Percentiles rank a stretch among this genome's conserved stretches.
Conservation (phyloP, 805 yeast species). For the Saccharomycopsis selenospora region DNA sequence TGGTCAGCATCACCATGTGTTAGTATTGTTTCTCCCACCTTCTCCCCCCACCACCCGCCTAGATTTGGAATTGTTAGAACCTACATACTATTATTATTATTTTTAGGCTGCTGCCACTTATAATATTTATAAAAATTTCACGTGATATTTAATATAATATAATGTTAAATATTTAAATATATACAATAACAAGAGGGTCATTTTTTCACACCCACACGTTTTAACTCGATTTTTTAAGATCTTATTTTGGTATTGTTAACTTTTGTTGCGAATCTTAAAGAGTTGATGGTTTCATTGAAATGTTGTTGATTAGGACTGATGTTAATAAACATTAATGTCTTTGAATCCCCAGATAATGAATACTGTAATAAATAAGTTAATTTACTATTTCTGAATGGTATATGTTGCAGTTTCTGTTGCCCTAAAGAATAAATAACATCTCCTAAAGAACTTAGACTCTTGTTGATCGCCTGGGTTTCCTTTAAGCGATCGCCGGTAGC, state of each 20-base stretch:
- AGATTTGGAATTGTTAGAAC: too few species aligned
- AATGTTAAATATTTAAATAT: too few species aligned
- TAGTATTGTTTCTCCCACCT: too few species aligned
- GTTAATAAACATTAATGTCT: constrained; percentile 90
- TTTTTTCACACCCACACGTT: too few species aligned
- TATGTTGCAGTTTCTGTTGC: constrained; percentile 43
- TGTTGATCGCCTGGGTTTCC: constrained; percentile 87
- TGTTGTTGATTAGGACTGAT: constrained; percentile 61
- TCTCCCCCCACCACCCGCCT: too few species aligned
- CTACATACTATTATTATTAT: too few species aligned
- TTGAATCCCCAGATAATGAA: constrained; percentile 78
- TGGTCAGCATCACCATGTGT: too few species aligned
- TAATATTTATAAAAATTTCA: too few species aligned
- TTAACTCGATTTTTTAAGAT: too few species aligned
- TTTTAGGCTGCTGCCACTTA: too few species aligned
- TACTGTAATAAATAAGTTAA: constrained; percentile 79
- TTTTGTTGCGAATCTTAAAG: constrained; percentile 82
- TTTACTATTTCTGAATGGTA: constrained; percentile 93
- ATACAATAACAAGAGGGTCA: too few species aligned
- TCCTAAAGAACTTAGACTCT: constrained; percentile 79
- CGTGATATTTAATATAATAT: too few species aligned
- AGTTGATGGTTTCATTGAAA: constrained; percentile 71
- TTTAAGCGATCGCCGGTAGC: constrained; percentile 72
- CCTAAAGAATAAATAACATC: constrained; percentile 78
- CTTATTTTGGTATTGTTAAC: constrained; percentile 50